Evolutionary conservation across 1,139 yeast species (phyloP).

Genomic region (Nakaseomyces bracarensis): DNA sequence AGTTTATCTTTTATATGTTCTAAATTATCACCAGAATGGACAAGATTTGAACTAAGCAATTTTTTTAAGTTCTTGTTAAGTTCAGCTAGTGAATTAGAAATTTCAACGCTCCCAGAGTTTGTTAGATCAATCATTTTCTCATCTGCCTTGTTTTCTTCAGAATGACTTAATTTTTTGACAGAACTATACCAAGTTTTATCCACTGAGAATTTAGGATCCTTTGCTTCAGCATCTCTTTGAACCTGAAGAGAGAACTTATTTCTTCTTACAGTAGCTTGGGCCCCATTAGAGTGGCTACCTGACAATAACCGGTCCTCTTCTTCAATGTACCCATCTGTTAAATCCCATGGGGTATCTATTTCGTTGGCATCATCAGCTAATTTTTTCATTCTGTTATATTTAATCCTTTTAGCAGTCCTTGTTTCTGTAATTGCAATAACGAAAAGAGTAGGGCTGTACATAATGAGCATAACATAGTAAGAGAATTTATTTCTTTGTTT

Average conservation of each 20-base stretch:
- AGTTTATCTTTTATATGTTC: not conserved
- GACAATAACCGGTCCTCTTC: slow-evolving; percentile 33
- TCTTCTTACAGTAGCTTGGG: slow-evolving; percentile 38
- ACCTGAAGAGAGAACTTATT: slow-evolving; percentile 38
- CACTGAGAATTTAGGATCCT: slow-evolving; percentile 61
- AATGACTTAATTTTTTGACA: slow-evolving; percentile 32
- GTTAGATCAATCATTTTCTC: not conserved
- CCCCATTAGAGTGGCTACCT: slow-evolving; percentile 24
- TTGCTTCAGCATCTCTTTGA: slow-evolving; percentile 57
- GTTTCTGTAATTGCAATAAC: slow-evolving; percentile 59
- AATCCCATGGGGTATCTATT: slow-evolving; percentile 70
- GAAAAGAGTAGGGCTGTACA: slow-evolving; percentile 60
- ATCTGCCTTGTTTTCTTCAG: not conserved
- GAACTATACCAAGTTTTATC: slow-evolving; percentile 43
- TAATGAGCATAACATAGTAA: slow-evolving; percentile 48
- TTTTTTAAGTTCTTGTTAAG: not conserved
- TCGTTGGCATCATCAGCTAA: slow-evolving; percentile 77
- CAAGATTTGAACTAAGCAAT: not conserved
- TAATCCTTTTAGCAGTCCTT: slow-evolving; percentile 57
- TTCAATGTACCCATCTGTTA: slow-evolving; percentile 62
- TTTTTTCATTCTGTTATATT: slow-evolving; percentile 59
- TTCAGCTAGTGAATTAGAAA: not conserved
- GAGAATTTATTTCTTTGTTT: slow-evolving; percentile 34
- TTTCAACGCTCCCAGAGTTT: not conserved
- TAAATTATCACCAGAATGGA: not conserved